A percentile compares a stretch with the other conserved stretches of the same genome.
These are phyloP conservation scores for Allium cepa DNA, from an alignment of 106 monocot genomes.

Conservation along the genomic window DNA sequence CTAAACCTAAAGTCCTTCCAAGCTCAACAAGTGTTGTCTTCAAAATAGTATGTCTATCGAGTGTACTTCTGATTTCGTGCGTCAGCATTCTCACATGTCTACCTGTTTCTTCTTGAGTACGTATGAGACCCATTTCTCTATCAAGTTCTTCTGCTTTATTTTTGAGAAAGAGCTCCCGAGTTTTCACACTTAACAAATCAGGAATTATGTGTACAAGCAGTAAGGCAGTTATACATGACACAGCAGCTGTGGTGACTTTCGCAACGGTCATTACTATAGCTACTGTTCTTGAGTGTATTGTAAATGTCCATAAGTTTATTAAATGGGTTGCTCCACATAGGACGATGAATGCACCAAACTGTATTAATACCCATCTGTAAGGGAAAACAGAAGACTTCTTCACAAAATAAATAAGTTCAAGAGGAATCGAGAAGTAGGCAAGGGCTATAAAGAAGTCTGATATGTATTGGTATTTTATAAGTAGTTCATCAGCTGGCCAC, in stretches of 20 bases:
- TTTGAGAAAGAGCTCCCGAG: constrained; percentile 68
- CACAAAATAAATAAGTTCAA: constrained; percentile 91
- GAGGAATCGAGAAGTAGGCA: constrained; percentile 96
- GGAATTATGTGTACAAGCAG: constrained; percentile 93
- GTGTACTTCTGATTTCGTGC: constrained; percentile 91
- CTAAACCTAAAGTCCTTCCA: constrained; percentile 58
- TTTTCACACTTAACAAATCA: constrained; percentile 80
- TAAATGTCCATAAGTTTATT: constrained; percentile 89
- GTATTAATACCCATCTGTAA: constrained; percentile 88
- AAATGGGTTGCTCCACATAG: constrained; percentile 95
- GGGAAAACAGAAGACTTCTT: constrained; percentile 87
- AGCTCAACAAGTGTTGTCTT: constrained; percentile 48
- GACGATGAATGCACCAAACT: constrained; percentile 90
- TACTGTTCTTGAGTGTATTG: constrained; percentile 50
- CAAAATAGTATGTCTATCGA: constrained; percentile 85
- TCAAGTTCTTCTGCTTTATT: constrained; percentile 85
- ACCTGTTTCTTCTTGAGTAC: constrained; percentile 85
- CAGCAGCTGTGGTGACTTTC: constrained; percentile 68
- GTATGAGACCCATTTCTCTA: constrained; percentile 72
- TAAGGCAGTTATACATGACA: constrained; percentile 81
- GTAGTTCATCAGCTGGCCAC: constrained; percentile 63
- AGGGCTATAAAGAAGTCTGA: constrained; percentile 92
- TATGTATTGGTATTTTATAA: constrained; percentile 90
- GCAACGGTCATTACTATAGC: constrained; percentile 76
- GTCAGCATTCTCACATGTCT: constrained; percentile 90